Conservation (phyloP, 805 yeast species). For the Suhomyces vadensis region DNA sequence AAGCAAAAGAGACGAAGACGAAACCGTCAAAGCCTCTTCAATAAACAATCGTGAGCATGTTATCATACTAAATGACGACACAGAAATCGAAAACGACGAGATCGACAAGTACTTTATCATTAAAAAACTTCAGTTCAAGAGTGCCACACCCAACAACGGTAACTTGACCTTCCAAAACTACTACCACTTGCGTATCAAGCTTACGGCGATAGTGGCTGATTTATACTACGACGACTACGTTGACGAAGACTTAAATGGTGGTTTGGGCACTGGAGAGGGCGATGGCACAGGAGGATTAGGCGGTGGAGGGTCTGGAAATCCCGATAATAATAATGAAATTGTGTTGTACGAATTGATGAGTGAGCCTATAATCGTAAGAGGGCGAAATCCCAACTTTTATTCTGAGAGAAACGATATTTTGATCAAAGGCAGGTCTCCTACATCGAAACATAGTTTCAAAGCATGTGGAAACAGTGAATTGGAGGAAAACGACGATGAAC, state of each 20-base stretch:
- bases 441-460: slow-evolving; percentile 11
- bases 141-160: slow-evolving; percentile 55
- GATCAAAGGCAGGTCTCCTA: slow-evolving; percentile 27
- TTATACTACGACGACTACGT: slow-evolving; percentile 39
- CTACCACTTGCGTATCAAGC: slow-evolving; percentile 38
- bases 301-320: slow-evolving; percentile 17
- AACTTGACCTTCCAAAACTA: slow-evolving; percentile 48
- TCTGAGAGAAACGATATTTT: slow-evolving; percentile 51
- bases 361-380: slow-evolving; percentile 57
- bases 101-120: slow-evolving; percentile 35
- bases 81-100: slow-evolving; percentile 19
- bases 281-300: slow-evolving; percentile 3
- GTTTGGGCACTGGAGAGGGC: slow-evolving; percentile 12
- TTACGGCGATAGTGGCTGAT: slow-evolving; percentile 40
- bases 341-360: slow-evolving; percentile 30
- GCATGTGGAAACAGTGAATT: slow-evolving; percentile 8
- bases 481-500: slow-evolving; percentile 8
- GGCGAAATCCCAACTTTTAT: slow-evolving; percentile 63
- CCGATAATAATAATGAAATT: slow-evolving; percentile 30
- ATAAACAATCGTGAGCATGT: slow-evolving; percentile 26
- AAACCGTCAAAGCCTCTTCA: slow-evolving; percentile 16
- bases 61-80: slow-evolving; percentile 26
- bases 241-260: slow-evolving; percentile 27
- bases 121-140: slow-evolving; percentile 48
- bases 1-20: slow-evolving; percentile 10